A percentile compares a stretch with the other conserved stretches of the same genome.
Evolutionary conservation across 441 rosid genomes (phyloP).

Genomic region (Macaranga tanarius): DNA sequence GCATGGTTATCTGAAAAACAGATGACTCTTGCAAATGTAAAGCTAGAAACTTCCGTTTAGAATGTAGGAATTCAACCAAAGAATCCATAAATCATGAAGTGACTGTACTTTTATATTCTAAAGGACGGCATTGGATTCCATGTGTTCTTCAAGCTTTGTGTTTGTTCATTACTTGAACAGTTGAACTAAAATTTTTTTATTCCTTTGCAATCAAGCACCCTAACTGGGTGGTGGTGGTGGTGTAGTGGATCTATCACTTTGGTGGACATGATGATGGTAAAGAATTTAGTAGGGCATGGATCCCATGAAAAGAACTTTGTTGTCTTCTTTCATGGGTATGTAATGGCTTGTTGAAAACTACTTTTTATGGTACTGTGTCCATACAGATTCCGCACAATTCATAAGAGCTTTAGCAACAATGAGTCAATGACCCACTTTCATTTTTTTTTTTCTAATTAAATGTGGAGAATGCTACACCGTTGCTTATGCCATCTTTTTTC

Average conservation of each 20-base stretch:
- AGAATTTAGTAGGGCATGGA: background rate
- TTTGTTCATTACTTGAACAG: background rate
- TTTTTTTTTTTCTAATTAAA: background rate
- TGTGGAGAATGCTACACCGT: background rate
- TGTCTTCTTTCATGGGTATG: conserved; percentile 22
- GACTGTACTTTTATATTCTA: background rate
- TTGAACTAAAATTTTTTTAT: background rate
- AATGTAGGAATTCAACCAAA: background rate
- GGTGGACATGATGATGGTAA: background rate
- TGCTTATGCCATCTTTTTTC: background rate
- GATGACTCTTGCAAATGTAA: background rate
- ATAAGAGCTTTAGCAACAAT: background rate
- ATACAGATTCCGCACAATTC: background rate
- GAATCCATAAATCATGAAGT: conserved; percentile 1
- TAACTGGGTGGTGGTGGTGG: background rate
- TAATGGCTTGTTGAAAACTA: conserved; percentile 1
- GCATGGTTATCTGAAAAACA: background rate
- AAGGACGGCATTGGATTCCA: conserved; percentile 24
- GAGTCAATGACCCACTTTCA: background rate
- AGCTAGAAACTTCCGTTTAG: background rate
- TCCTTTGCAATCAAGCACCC: conserved; percentile 8
- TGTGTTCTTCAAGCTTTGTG: background rate
- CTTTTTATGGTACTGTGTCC: conserved; percentile 3
- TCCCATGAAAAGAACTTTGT: conserved; percentile 17
- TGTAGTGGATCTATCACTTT: background rate